These are phyloP conservation scores for Fusarium sp. DNA, from an alignment of 2,329 filamentous ascomycete genomes.

Conservation along the genomic window DNA sequence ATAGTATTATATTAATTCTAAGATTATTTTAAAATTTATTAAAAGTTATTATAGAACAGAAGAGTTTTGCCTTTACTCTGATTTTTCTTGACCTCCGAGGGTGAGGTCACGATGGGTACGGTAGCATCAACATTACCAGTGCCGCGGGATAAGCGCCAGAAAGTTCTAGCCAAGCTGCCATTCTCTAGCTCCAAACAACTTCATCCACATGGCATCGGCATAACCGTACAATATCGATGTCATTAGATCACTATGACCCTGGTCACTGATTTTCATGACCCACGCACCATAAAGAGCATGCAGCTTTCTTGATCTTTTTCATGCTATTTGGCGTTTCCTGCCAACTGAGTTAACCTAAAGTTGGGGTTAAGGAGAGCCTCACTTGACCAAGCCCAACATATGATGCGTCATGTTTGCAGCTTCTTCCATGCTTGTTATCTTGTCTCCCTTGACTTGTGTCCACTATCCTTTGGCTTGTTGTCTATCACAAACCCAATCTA, in stretches of 20 bases:
- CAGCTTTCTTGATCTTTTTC: constrained; percentile 21
- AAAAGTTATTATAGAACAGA: too few species aligned
- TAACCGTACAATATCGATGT: constrained; percentile 6
- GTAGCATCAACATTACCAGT: constrained; percentile 17
- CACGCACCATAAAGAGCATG: constrained; percentile 41
- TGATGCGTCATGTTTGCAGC: constrained; percentile 2
- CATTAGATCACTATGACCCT: constrained; percentile 15
- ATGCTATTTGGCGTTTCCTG: constrained; percentile 18
- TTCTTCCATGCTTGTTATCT: not conserved
- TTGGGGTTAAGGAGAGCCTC: not conserved
- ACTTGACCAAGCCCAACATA: not conserved
- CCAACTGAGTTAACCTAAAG: constrained; percentile 1
- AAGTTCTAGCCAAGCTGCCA: constrained; percentile 34
- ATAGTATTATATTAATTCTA: too few species aligned
- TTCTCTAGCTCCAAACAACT: constrained; percentile 17
- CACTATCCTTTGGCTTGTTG: not conserved
- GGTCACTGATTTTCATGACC: constrained; percentile 12
- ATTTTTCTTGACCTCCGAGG: too few species aligned
- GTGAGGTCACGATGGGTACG: too few species aligned
- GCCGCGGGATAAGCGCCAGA: constrained; percentile 44
- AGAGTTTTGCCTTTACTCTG: too few species aligned
- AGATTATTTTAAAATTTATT: too few species aligned
- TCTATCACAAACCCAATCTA: not conserved
- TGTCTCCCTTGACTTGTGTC: constrained; percentile 7
- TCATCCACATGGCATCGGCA: constrained; percentile 2